These are phyloP conservation scores for Plasmodium inui DNA, from an alignment of 169 alveolate genomes.

Conservation along the genomic window DNA sequence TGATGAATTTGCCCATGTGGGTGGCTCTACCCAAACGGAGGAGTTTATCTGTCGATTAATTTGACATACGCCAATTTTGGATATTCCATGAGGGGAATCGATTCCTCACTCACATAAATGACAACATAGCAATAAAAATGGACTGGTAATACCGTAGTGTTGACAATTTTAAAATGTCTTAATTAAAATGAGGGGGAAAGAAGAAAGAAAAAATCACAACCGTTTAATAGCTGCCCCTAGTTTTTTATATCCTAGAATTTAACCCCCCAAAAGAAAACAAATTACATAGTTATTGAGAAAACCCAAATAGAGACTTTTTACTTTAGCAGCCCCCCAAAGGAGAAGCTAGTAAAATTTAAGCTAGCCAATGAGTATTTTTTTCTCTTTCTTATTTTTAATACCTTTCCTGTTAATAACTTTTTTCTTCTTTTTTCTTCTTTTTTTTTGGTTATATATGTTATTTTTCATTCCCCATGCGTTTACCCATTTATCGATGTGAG, in stretches of 20 bases:
- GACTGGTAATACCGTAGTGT: background rate
- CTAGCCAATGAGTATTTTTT: background rate
- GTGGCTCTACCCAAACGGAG: background rate
- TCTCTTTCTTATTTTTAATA: conserved; percentile 10
- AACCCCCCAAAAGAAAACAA: background rate
- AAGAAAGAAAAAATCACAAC: background rate
- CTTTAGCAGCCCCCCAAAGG: background rate
- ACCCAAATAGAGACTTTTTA: background rate
- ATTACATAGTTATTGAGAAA: background rate
- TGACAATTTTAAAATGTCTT: background rate
- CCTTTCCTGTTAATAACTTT: background rate
- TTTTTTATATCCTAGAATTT: background rate
- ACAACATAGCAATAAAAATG: background rate
- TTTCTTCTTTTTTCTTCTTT: conserved; percentile 3
- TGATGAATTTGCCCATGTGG: background rate
- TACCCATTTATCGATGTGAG: conserved; percentile 11
- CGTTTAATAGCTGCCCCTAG: background rate
- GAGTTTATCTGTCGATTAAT: background rate
- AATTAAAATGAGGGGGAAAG: background rate
- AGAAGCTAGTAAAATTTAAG: conserved; percentile 12
- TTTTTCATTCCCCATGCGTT: background rate
- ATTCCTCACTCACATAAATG: background rate
- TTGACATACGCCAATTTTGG: background rate
- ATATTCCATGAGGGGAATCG: background rate
- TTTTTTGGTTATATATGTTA: background rate